Evolutionary conservation across 1,284 basidiomycete genomes (phyloP).

Genomic region (Stereum hirsutum): DNA sequence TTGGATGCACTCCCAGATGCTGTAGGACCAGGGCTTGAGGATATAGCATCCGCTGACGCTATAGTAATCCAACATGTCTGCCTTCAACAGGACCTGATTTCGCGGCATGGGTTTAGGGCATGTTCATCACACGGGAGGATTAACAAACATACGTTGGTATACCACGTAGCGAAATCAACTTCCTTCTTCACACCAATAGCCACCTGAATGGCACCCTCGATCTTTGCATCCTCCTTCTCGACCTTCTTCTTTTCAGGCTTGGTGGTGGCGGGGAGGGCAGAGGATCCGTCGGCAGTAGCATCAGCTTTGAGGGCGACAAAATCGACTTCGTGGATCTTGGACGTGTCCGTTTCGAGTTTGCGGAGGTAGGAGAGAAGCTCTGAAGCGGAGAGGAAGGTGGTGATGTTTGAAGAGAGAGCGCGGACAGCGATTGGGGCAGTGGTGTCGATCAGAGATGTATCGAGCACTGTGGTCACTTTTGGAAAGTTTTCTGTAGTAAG

Average conservation of each 20-base stretch:
- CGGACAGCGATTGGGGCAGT: conserved; percentile 67
- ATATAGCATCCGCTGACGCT: conserved; percentile 99
- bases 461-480: conserved; percentile 73
- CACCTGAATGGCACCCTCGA: conserved; percentile 84
- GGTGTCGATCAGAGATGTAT: conserved; percentile 63
- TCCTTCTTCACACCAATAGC: conserved; percentile 94
- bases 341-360: conserved; percentile 54
- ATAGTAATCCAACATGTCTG: conserved; percentile 99
- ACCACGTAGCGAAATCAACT: conserved; percentile 90
- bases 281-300: conserved; percentile 19
- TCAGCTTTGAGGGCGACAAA: conserved; percentile 56
- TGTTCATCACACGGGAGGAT: background rate
- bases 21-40: conserved; percentile 95
- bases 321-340: conserved; percentile 65
- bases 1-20: conserved; percentile 96
- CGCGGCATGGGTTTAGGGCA: conserved; percentile 4
- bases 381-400: conserved; percentile 68
- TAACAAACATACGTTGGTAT: conserved; percentile 61
- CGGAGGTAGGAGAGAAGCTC: conserved; percentile 71
- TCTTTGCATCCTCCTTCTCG: conserved; percentile 66
- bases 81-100: conserved; percentile 88
- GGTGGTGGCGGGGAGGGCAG: conserved; percentile 19
- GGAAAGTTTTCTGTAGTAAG: conserved; percentile 64
- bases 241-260: conserved; percentile 37
- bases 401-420: conserved; percentile 59